Base-by-base conservation (phyloP, 495 filamentous ascomycete genomes). In the Letharia columbiana region DNA sequence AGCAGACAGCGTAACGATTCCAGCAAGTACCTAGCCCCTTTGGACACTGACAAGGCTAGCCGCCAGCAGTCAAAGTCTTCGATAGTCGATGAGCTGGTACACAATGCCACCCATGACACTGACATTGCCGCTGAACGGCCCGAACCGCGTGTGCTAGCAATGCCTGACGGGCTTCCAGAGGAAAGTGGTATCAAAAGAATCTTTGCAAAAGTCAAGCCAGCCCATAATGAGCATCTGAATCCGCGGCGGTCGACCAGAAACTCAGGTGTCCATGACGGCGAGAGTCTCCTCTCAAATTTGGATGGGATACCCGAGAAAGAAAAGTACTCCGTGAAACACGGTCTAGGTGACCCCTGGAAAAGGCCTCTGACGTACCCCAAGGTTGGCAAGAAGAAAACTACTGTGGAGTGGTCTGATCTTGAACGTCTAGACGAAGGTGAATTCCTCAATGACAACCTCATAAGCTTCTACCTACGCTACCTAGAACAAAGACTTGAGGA, bases 381-480 rank as follows among this genome's bases (percentile, higher is more conserved):
- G 44, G 78, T 77, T 54, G 91, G 89, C 8, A 85, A 85, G 67
- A 87, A 86, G 68, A 86, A 86, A 68, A 84, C 89, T 23, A 87
- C 86, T 33, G 90, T 98, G 18, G 85, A 90, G 64, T 87, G 87
- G 67, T 80, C 84, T 23, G 94, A 98, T 74, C 87, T 96, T 61
- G 79, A 84, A 31, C 83, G 91, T 45, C 81, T 98, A 28, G 87
- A 92, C 62, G 90, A 91, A 67, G 86, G 85, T n/a, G 82, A 96
- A 69, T 96, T 89, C 63, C 74, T 98, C 23, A 98, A 98, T 70
- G 94, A 98, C 76, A 96, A 91, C 72, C 77, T 98, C 39, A 87
- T 98, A 64, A 85, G 81, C 28, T 97, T 96, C 73, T 95, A 93
- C 70, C 81, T 96, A 45, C 85, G 85, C 39, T 89, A 87, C 70